phyloP scores from a whole-genome alignment of 331 rosid genomes.

The Malus hybrid region DNA sequence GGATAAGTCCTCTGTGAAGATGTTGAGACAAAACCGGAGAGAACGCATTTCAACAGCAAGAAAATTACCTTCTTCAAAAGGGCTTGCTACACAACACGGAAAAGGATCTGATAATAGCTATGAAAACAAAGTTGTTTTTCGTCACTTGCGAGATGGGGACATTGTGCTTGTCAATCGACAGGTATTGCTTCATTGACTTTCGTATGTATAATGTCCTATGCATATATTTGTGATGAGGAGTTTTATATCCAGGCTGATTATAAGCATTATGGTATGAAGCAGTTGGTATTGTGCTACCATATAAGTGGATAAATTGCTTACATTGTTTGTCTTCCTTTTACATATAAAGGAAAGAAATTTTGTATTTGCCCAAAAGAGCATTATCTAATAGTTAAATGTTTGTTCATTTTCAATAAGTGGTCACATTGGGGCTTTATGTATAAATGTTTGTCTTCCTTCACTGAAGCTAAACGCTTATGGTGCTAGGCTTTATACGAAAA shows the following conservation, averaged over 20 bases:
- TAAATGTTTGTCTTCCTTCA: background rate
- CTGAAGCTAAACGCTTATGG: background rate
- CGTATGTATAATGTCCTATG: background rate
- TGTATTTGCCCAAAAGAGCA: background rate
- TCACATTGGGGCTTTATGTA: background rate
- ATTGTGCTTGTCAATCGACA: constrained; percentile 93
- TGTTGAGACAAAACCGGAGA: constrained; percentile 32
- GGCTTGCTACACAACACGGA: constrained; percentile 56
- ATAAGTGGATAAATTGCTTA: background rate
- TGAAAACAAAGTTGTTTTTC: constrained; percentile 82
- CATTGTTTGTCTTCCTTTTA: background rate
- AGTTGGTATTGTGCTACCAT: background rate
- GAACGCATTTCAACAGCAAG: constrained; percentile 44
- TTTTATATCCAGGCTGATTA: background rate
- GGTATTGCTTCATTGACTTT: constrained; percentile 37
- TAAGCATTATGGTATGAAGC: too few species aligned
- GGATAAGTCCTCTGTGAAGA: constrained; percentile 47
- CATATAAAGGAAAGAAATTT: background rate
- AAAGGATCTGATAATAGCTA: constrained; percentile 41
- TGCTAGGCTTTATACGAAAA: background rate
- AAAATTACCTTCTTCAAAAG: constrained; percentile 70
- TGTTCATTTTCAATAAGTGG: background rate
- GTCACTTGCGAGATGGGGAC: constrained; percentile 94
- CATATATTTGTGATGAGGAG: background rate
- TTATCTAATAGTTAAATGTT: background rate